Base-by-base conservation (phyloP, 108 stramenopile genomes). In the Seminavis robusta region DNA sequence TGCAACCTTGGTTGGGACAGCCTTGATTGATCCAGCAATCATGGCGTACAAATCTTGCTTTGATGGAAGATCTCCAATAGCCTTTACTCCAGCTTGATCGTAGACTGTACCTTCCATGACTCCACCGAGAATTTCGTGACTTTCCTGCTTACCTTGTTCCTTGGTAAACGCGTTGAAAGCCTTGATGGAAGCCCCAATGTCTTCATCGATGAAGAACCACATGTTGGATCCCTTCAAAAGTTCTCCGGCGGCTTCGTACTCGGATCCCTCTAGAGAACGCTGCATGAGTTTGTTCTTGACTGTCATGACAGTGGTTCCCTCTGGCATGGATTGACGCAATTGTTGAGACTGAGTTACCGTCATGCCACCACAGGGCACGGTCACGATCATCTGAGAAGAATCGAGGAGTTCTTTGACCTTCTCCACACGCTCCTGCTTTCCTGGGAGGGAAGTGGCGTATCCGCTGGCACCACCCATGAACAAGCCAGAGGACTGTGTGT, bases 141-240 rank as follows among this genome's bases (percentile, higher is more conserved):
- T 64, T 16, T 90, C 91, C 34, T 56, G 64, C 73, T 79, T 76
- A 15, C 74, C 83, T 13, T 29, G 33, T 3, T 79, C 81, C 79
- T 96, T 94, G 36, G 59, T 30, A 59, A 94, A 93, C 0, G 65
- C 56, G 29, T 90, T 81, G 64, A 75, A 86, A 33, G 83, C 71
- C 69, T 88, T 92, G 67, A 96, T 76, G 55, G 86, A 76, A 20
- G 71, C 88, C 23, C 81, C 77, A 34, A 94, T 85, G 54, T 96
- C 90, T 45, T 92, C 90, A 52, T 94, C 90, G 40, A 94, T 83
- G 72, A 96, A 96, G 56, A 96, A 88, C 95, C 95, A 96, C 86
- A 90, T 80, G 80, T 96, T 96, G 45, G 88, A 67, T 15, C 94
- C 94, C 56, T 70, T 77, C 11, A 89, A 71, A 55, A 88, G 38